Conservation (phyloP, 441 rosid genomes). For the Croton setiger region DNA sequence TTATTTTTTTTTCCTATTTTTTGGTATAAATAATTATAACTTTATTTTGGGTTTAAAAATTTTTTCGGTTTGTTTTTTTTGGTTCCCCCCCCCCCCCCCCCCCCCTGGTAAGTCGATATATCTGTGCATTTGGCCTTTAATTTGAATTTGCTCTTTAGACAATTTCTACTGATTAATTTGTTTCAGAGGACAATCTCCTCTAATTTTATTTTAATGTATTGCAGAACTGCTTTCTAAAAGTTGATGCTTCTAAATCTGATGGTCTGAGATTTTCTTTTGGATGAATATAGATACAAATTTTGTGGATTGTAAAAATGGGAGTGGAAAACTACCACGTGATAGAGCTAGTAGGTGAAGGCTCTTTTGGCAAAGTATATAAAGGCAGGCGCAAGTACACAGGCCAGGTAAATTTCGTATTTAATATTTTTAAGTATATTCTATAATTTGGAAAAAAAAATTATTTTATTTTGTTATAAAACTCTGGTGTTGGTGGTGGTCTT, state of each 20-base stretch:
- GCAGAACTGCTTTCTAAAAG: not conserved
- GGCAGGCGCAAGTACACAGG: slow-evolving; percentile 88
- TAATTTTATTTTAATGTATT: not conserved
- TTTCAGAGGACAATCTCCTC: not conserved
- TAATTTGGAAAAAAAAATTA: not conserved
- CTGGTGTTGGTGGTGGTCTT: slow-evolving; percentile 19
- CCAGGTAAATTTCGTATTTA: slow-evolving; percentile 46
- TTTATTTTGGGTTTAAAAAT: too few relatives aligned
- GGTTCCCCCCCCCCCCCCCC: too few relatives aligned
- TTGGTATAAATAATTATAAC: too few relatives aligned
- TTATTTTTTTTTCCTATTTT: too few relatives aligned
- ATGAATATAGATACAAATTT: not conserved
- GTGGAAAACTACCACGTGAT: slow-evolving; percentile 88
- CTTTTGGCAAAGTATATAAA: slow-evolving; percentile 89
- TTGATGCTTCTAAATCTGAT: not conserved
- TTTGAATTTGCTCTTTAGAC: not conserved
- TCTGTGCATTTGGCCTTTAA: not conserved
- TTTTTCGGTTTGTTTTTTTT: too few relatives aligned
- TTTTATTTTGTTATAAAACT: not conserved
- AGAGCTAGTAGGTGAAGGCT: slow-evolving; percentile 97
- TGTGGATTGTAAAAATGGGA: slow-evolving; percentile 42
- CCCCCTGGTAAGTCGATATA: not conserved
- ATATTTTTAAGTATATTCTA: not conserved
- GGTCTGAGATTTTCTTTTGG: not conserved
- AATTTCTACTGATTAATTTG: not conserved